A percentile compares a stretch with the other conserved stretches of the same genome.
Evolutionary conservation across 352 stramenopile species (phyloP).

Genomic region (Albugo candida): DNA sequence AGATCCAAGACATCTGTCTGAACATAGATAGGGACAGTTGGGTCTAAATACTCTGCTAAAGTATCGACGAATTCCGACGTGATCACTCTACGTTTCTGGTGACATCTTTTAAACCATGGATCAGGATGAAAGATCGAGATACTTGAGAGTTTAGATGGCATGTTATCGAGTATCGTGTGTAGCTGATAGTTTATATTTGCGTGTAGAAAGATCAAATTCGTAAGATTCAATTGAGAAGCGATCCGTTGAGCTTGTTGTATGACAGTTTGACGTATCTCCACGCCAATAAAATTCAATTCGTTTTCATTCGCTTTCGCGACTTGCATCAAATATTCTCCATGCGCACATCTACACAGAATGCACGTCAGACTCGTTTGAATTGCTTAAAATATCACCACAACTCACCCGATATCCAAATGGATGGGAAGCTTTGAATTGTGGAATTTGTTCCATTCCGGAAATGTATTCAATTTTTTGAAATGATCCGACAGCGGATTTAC

Average conservation of each 20-base stretch:
- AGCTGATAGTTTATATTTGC: slow-evolving; percentile 78
- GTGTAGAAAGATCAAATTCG: slow-evolving; percentile 56
- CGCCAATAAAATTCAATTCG: slow-evolving; percentile 49
- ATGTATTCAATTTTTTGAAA: slow-evolving; percentile 34
- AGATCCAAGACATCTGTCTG: slow-evolving; percentile 71
- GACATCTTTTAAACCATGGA: slow-evolving; percentile 79
- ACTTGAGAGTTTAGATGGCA: slow-evolving; percentile 31
- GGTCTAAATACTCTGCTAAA: slow-evolving; percentile 26
- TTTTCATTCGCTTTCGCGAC: slow-evolving; percentile 19
- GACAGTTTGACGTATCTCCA: slow-evolving; percentile 71
- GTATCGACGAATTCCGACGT: slow-evolving; percentile 40
- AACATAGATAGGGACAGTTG: slow-evolving; percentile 48
- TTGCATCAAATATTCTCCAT: slow-evolving; percentile 59
- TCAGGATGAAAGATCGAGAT: slow-evolving; percentile 80
- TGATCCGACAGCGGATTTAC: slow-evolving; percentile 57
- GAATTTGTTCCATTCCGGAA: slow-evolving; percentile 47
- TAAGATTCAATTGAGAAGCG: slow-evolving; percentile 16
- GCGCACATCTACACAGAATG: slow-evolving; percentile 12
- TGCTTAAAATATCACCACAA: not conserved
- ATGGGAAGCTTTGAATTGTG: slow-evolving; percentile 27
- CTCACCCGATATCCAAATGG: slow-evolving; percentile 66
- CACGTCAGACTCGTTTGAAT: slow-evolving; percentile 1
- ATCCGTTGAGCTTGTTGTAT: slow-evolving; percentile 36
- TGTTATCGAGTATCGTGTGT: slow-evolving; percentile 24
- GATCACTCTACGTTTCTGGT: slow-evolving; percentile 65